Percentiles rank a stretch among this genome's conserved stretches.
Conservation (phyloP, 805 yeast genomes). For the Brettanomyces custersianus region DNA sequence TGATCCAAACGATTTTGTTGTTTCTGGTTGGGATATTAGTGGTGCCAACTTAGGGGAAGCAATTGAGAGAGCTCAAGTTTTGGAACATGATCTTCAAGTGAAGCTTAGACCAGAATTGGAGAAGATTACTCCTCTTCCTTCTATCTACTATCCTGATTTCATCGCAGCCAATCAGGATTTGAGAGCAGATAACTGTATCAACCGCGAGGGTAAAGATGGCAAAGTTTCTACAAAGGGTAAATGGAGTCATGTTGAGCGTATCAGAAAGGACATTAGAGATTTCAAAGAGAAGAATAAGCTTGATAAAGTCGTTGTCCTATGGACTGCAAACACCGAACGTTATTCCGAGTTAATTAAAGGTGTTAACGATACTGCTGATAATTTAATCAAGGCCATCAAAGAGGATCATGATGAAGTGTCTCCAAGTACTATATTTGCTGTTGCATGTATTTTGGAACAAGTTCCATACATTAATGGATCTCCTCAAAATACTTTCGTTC, state of each 20-base stretch:
- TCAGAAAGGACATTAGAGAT: conserved; percentile 73
- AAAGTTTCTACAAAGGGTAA: conserved; percentile 49
- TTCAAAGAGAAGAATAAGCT: conserved; percentile 65
- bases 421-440: conserved; percentile 91
- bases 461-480: conserved; percentile 93
- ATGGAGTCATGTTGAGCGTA: conserved; percentile 83
- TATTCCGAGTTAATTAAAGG: conserved; percentile 70
- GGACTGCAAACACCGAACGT: conserved; percentile 98
- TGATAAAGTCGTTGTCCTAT: conserved; percentile 82
- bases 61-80: conserved; percentile 76
- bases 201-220: conserved; percentile 39
- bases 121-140: conserved; percentile 61
- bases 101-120: conserved; percentile 60
- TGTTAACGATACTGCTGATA: conserved; percentile 83
- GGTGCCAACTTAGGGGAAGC: conserved; percentile 63
- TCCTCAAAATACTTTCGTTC: conserved; percentile 96
- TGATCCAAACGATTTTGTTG: conserved; percentile 80
- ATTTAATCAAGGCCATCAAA: conserved; percentile 66
- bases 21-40: conserved; percentile 94
- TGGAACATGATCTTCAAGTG: conserved; percentile 76
- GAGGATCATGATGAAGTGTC: conserved; percentile 74
- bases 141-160: conserved; percentile 91
- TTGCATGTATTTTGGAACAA: conserved; percentile 82
- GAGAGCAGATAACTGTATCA: conserved; percentile 82
- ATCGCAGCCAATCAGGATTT: conserved; percentile 91